Evolutionary conservation across 768 basidiomycete genomes (phyloP).

Genomic region (Boletus sp.): DNA sequence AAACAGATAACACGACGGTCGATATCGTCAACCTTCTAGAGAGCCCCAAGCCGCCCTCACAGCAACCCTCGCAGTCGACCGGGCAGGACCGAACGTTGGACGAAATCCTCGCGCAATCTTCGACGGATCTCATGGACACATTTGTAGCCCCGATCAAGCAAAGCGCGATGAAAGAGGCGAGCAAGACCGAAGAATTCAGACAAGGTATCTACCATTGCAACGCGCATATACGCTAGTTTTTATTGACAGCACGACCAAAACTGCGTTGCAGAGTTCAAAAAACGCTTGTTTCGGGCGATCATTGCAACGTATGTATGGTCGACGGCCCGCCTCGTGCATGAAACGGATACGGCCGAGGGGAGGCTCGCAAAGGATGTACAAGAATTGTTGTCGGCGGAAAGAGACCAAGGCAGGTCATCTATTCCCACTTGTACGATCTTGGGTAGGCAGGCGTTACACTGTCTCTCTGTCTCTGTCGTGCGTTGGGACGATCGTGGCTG

Average conservation of each 20-base stretch:
- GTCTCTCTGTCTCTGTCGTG: conserved; percentile 1
- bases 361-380: conserved; percentile 15
- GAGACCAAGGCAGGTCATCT: conserved; percentile 37
- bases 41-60: background rate
- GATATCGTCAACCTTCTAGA: background rate
- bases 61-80: background rate
- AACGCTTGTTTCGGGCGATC: conserved; percentile 13
- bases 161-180: conserved; percentile 13
- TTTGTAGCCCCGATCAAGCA: conserved; percentile 22
- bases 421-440: conserved; percentile 8
- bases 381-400: conserved; percentile 16
- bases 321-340: conserved; percentile 21
- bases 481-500: background rate
- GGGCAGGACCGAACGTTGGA: conserved; percentile 12
- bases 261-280: conserved; percentile 21
- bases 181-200: conserved; percentile 16
- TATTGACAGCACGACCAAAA: conserved; percentile 2
- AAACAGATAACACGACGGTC: background rate
- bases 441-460: conserved; percentile 22
- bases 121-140: conserved; percentile 14
- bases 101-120: conserved; percentile 21
- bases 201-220: conserved; percentile 18
- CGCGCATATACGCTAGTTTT: conserved; percentile 25
- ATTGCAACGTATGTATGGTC: conserved; percentile 26
- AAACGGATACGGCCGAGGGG: conserved; percentile 11